These are phyloP conservation scores for Schizochytrium sp. DNA, from an alignment of 108 stramenopile species.

Conservation along the genomic window DNA sequence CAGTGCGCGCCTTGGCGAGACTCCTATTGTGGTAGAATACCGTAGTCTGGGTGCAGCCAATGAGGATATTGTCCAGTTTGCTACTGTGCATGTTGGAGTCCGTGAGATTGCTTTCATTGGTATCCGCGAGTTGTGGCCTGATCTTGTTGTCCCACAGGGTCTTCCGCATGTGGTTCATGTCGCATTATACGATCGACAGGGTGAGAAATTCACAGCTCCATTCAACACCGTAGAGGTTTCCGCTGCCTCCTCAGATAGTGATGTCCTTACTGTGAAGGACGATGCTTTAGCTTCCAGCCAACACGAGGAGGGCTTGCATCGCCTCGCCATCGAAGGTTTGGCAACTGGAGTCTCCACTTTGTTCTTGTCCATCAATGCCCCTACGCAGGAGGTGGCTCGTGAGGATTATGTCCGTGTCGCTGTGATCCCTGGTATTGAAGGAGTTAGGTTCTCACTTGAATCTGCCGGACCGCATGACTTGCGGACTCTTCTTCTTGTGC, in stretches of 20 bases:
- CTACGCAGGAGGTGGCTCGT: background rate
- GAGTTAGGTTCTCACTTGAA: background rate
- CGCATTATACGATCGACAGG: background rate
- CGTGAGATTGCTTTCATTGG: background rate
- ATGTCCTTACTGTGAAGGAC: background rate
- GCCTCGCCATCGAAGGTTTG: background rate
- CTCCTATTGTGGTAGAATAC: conserved; percentile 40
- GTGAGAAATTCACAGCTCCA: background rate
- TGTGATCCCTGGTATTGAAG: conserved; percentile 10
- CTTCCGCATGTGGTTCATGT: conserved; percentile 11
- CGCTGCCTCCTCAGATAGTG: background rate
- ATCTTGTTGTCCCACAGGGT: background rate
- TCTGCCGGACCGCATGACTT: background rate
- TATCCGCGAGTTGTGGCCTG: conserved; percentile 15
- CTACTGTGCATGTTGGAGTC: conserved; percentile 28
- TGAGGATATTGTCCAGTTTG: background rate
- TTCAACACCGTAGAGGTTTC: conserved; percentile 16
- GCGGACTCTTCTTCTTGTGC: background rate
- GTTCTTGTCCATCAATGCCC: background rate
- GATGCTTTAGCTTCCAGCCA: background rate
- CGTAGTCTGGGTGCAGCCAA: background rate
- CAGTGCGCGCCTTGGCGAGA: conserved; percentile 14
- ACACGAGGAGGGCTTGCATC: background rate
- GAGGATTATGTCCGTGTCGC: conserved; percentile 36
- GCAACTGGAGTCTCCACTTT: background rate